These are phyloP conservation scores for Aschersonia sp. DNA, from an alignment of 2,329 filamentous ascomycete genomes.

Conservation along the genomic window DNA sequence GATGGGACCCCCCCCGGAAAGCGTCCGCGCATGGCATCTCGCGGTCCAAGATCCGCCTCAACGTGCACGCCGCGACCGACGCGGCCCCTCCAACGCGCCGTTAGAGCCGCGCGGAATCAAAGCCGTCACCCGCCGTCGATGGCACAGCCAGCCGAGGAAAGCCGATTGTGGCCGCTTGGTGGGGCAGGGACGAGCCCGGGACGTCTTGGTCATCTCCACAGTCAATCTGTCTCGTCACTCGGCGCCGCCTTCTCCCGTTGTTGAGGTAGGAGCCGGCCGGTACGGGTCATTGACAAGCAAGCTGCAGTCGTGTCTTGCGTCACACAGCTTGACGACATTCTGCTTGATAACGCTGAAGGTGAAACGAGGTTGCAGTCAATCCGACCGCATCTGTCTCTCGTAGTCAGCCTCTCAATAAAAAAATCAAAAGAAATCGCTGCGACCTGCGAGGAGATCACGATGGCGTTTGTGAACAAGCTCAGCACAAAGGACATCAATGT, in stretches of 20 bases:
- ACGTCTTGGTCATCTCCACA: too few species aligned
- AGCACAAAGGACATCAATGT: slow-evolving; percentile 45
- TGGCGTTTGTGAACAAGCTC: not conserved
- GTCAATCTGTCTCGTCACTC: too few species aligned
- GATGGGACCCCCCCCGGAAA: slow-evolving; percentile 6
- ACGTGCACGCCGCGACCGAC: not conserved
- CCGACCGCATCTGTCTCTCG: too few species aligned
- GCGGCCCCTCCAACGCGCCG: slow-evolving; percentile 3
- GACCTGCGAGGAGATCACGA: not conserved
- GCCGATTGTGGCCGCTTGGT: slow-evolving; percentile 22
- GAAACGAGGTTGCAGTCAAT: too few species aligned
- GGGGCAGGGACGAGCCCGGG: too few species aligned
- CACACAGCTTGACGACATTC: too few species aligned
- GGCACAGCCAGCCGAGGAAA: slow-evolving; percentile 19
- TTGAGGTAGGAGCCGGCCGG: too few species aligned
- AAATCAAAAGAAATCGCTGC: not conserved
- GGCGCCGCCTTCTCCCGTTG: too few species aligned
- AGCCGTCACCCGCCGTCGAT: slow-evolving; percentile 12
- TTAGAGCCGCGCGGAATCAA: slow-evolving; percentile 6
- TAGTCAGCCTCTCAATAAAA: too few species aligned
- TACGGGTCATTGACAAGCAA: too few species aligned
- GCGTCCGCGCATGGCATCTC: slow-evolving; percentile 8
- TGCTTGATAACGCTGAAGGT: too few species aligned
- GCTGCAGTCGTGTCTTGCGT: too few species aligned
- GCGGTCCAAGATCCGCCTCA: slow-evolving; percentile 6